Percentiles rank a stretch among this genome's conserved stretches.
phyloP scores from a whole-genome alignment of 345 rosid genomes.

The Ceriops tagal region DNA sequence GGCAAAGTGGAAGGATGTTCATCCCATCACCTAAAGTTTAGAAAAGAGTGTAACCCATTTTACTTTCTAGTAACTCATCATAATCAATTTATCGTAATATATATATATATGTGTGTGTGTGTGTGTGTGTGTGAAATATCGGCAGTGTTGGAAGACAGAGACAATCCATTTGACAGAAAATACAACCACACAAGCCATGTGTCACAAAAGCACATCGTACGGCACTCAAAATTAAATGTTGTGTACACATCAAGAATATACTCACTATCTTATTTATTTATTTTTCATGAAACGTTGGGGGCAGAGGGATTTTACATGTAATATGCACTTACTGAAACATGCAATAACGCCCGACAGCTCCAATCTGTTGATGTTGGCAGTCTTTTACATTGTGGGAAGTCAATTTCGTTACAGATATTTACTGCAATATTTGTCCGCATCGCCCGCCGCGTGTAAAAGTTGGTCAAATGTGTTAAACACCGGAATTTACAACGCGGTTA shows the following conservation, averaged over 20 bases:
- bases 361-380: constrained; percentile 18
- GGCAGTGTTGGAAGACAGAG: neutral
- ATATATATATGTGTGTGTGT: neutral
- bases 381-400: constrained; percentile 21
- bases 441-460: constrained; percentile 9
- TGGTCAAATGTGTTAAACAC: constrained; percentile 13
- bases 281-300: neutral
- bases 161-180: constrained; percentile 6
- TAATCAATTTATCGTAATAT: constrained; percentile 48
- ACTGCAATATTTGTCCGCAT: constrained; percentile 14
- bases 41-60: constrained; percentile 38
- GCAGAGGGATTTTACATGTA: neutral
- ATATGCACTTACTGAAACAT: constrained; percentile 13
- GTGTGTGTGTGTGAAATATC: neutral
- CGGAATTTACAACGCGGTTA: neutral
- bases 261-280: neutral
- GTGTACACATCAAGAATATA: constrained; percentile 30
- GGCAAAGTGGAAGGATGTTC: constrained; percentile 98
- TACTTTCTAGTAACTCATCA: constrained; percentile 54
- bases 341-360: constrained; percentile 33
- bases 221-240: neutral
- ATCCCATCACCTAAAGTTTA: constrained; percentile 72
- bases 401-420: constrained; percentile 24
- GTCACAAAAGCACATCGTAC: constrained; percentile 13
- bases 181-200: constrained; percentile 2